Conservation (phyloP, 345 rosid genomes). For the Angophora floribunda region DNA sequence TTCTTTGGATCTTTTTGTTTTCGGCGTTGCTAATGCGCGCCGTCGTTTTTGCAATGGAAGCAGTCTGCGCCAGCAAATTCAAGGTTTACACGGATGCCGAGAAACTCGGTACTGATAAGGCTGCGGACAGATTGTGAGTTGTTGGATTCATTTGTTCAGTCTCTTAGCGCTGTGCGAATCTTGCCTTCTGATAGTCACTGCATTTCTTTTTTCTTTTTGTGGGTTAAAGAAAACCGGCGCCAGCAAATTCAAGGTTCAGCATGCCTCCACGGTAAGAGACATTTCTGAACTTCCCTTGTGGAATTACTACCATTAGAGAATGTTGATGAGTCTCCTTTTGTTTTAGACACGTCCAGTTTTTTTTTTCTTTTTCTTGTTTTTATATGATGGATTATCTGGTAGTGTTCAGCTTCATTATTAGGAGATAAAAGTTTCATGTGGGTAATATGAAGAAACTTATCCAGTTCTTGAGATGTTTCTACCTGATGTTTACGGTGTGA, state of each 20-base stretch:
- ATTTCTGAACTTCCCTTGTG: neutral
- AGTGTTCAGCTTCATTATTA: neutral
- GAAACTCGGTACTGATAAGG: slow-evolving; percentile 18
- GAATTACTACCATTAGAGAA: neutral
- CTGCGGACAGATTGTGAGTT: slow-evolving; percentile 26
- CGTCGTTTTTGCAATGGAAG: neutral
- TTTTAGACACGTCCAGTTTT: neutral
- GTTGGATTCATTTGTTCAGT: neutral
- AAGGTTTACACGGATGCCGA: slow-evolving; percentile 36
- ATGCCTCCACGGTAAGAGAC: neutral
- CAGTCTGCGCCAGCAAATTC: slow-evolving; percentile 27
- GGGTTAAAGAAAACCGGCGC: neutral
- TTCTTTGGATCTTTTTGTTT: neutral
- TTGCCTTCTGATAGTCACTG: neutral
- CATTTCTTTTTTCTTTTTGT: rapidly evolving
- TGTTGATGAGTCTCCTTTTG: neutral
- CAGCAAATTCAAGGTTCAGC: neutral
- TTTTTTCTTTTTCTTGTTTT: too few species aligned
- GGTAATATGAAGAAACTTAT: neutral
- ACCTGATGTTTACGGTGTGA: neutral
- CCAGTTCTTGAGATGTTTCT: neutral
- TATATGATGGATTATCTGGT: neutral
- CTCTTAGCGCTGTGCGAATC: neutral
- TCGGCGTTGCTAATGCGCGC: neutral
- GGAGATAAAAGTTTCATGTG: neutral